These are phyloP conservation scores for Syzygium syzygioides DNA, from an alignment of 441 rosid genomes.

Conservation along the genomic window DNA sequence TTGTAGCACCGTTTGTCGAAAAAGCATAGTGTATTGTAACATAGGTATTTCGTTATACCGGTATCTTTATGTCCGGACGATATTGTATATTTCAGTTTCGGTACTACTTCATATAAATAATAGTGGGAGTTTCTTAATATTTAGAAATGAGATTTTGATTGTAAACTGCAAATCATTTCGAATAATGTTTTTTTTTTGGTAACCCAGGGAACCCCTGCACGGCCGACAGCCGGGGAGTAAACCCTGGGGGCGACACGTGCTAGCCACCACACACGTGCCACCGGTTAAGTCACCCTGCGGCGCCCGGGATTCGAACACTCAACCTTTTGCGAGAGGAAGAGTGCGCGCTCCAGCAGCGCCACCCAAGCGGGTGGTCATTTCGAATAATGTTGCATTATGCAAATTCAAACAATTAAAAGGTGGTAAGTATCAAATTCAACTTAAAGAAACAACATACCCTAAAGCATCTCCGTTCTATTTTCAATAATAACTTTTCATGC, in stretches of 20 bases:
- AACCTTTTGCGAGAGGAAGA: no score
- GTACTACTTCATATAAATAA: neutral
- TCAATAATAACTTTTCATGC: neutral
- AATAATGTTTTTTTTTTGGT: rapidly evolving
- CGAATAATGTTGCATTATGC: neutral
- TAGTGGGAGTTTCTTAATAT: neutral
- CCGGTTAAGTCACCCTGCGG: no score
- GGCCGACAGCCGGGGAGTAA: no score
- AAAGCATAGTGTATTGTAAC: neutral
- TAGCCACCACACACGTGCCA: no score
- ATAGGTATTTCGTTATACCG: neutral
- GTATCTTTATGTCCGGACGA: neutral
- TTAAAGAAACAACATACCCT: neutral
- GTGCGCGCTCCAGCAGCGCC: no score
- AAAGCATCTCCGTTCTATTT: neutral
- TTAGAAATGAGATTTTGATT: neutral
- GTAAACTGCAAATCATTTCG: neutral
- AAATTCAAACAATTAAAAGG: neutral
- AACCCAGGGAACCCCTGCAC: no score
- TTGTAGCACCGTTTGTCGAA: neutral
- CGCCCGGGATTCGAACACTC: no score
- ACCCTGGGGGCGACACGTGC: no score
- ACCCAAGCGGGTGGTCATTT: no score
- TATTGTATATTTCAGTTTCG: neutral
- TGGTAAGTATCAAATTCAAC: neutral